Evolutionary conservation across 768 basidiomycete species (phyloP).

Genomic region (Harrya chromipes): DNA sequence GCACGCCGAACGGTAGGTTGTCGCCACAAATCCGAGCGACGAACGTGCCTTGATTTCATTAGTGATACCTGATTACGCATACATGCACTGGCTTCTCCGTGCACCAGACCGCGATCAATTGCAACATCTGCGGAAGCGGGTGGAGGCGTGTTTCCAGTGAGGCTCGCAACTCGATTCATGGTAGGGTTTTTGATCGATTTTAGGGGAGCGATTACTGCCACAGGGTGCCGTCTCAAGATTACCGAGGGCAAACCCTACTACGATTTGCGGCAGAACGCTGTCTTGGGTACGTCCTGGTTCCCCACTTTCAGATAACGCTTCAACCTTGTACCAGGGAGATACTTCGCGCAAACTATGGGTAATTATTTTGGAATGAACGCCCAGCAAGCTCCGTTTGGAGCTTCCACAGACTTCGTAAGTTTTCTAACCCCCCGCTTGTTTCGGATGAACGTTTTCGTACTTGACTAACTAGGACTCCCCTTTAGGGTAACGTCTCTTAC

Average conservation of each 20-base stretch:
- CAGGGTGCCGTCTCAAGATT: slow-evolving; percentile 51
- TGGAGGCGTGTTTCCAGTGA: slow-evolving; percentile 70
- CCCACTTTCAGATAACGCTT: not conserved
- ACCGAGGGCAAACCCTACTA: slow-evolving; percentile 42
- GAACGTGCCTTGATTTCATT: slow-evolving; percentile 3
- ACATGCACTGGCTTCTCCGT: slow-evolving; percentile 69
- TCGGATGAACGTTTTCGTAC: too few species aligned
- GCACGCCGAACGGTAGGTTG: slow-evolving; percentile 64
- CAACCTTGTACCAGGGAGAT: slow-evolving; percentile 41
- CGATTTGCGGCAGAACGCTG: slow-evolving; percentile 57
- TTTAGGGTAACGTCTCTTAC: slow-evolving; percentile 72
- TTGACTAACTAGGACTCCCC: slow-evolving; percentile 14
- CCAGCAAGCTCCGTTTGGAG: slow-evolving; percentile 39
- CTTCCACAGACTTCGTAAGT: slow-evolving; percentile 80
- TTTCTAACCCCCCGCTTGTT: not conserved
- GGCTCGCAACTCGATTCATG: slow-evolving; percentile 19
- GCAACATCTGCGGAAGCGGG: slow-evolving; percentile 50
- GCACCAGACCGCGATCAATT: slow-evolving; percentile 63
- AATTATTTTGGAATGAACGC: slow-evolving; percentile 43
- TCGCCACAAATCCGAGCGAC: slow-evolving; percentile 1
- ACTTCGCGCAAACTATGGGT: slow-evolving; percentile 47
- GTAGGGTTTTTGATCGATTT: slow-evolving; percentile 6
- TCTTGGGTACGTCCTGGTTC: slow-evolving; percentile 42
- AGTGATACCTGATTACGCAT: slow-evolving; percentile 86
- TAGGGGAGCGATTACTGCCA: slow-evolving; percentile 68